Evolutionary conservation across 225 moss, liverwort and hornwort species (phyloP).

Genomic region (Physcomitrium patens): DNA sequence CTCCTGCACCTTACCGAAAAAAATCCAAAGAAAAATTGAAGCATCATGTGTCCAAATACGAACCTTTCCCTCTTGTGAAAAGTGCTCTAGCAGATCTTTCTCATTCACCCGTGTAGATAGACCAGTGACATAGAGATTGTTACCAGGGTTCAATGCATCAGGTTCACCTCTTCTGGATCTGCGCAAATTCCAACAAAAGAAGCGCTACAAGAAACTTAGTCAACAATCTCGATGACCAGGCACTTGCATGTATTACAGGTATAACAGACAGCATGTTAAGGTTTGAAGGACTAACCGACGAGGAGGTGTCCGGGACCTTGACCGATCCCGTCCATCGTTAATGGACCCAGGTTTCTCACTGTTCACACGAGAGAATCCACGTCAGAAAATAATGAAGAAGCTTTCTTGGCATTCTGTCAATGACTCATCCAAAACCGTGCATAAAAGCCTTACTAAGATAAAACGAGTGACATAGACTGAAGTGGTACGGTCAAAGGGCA

Average conservation of each 20-base stretch:
- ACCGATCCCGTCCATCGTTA: conserved; percentile 52
- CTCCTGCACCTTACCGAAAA: neutral
- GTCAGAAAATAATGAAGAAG: neutral
- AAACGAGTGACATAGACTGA: neutral
- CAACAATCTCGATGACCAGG: neutral
- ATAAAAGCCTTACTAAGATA: too few relatives aligned
- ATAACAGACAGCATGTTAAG: neutral
- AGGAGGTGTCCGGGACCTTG: conserved; percentile 57
- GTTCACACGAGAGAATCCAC: conserved; percentile 6
- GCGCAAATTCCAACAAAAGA: neutral
- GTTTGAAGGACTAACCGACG: conserved; percentile 40
- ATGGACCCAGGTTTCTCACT: conserved; percentile 47
- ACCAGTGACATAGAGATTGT: conserved; percentile 93
- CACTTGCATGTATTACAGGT: neutral
- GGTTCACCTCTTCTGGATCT: conserved; percentile 64
- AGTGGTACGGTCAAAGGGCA: neutral
- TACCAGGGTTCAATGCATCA: conserved; percentile 88
- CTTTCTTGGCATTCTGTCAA: too few relatives aligned
- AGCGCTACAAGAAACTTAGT: neutral
- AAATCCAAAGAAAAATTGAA: neutral
- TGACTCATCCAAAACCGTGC: too few relatives aligned
- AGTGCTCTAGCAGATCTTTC: conserved; percentile 89
- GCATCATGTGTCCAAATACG: neutral
- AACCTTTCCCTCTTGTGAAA: conserved; percentile 95
- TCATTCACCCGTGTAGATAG: conserved; percentile 95